phyloP scores from a whole-genome alignment of 2,329 filamentous ascomycete species.

The Monilinia laxa region DNA sequence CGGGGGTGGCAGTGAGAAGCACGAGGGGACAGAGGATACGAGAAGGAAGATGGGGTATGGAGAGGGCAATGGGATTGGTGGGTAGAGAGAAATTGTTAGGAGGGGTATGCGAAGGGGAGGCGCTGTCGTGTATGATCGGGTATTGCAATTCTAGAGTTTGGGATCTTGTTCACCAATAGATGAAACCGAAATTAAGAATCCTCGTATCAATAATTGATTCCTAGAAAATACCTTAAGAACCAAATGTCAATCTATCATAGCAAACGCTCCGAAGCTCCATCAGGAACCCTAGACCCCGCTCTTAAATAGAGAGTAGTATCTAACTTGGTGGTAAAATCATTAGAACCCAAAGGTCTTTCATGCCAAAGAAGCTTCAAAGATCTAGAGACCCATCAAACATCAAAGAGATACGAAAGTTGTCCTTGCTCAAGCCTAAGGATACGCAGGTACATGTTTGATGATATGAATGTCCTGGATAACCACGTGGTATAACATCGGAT shows the following conservation, averaged over 20 bases:
- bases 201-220: neutral
- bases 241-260: neutral
- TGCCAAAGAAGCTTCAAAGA: neutral
- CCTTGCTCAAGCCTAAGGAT: neutral
- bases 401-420: neutral
- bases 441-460: neutral
- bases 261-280: neutral
- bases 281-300: neutral
- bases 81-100: slow-evolving; percentile 42
- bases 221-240: too few relatives aligned
- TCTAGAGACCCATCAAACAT: neutral
- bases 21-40: slow-evolving; percentile 41
- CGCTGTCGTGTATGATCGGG: slow-evolving; percentile 31
- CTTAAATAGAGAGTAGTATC: neutral
- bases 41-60: slow-evolving; percentile 55
- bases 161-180: neutral
- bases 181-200: neutral
- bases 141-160: neutral
- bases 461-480: neutral
- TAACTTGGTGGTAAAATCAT: too few relatives aligned
- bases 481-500: too few relatives aligned
- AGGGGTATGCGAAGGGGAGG: slow-evolving; percentile 55
- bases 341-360: neutral
- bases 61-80: slow-evolving; percentile 54
- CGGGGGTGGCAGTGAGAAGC: slow-evolving; percentile 44